phyloP scores from a whole-genome alignment of 345 rosid species.

The Isatis tinctoria region DNA sequence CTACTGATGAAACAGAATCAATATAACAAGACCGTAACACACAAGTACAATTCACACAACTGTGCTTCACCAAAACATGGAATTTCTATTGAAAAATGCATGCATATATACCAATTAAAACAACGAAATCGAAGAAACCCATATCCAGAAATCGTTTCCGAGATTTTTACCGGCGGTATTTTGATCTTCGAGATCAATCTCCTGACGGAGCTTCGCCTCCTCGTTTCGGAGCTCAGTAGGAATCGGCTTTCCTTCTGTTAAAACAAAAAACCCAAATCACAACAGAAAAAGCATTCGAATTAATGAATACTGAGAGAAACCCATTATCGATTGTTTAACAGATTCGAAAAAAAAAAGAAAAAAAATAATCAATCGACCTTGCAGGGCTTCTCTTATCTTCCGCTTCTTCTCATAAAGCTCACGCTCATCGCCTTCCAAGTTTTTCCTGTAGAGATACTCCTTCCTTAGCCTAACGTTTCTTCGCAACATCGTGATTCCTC shows the following conservation, averaged over 20 bases:
- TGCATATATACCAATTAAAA: not conserved
- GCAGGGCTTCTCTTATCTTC: slow-evolving; percentile 77
- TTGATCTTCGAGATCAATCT: slow-evolving; percentile 84
- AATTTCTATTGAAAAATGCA: not conserved
- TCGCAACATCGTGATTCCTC: slow-evolving; percentile 47
- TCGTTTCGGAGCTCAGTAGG: slow-evolving; percentile 91
- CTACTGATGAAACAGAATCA: not conserved
- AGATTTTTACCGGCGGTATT: slow-evolving; percentile 51
- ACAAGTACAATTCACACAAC: not conserved
- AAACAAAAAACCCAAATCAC: not conserved
- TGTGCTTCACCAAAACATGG: not conserved
- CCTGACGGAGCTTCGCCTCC: slow-evolving; percentile 74
- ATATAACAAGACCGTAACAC: not conserved
- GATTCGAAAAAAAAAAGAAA: not conserved
- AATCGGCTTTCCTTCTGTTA: slow-evolving; percentile 83
- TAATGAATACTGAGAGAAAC: not conserved
- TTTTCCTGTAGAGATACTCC: slow-evolving; percentile 87
- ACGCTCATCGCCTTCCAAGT: slow-evolving; percentile 89
- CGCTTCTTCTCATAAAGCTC: slow-evolving; percentile 74
- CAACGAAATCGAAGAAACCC: not conserved
- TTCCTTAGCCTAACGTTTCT: slow-evolving; percentile 70
- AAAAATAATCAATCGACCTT: slow-evolving; percentile 39
- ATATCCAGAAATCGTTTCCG: not conserved
- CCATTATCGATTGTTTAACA: not conserved
- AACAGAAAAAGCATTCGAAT: not conserved